A percentile compares a stretch with the other conserved stretches of the same genome.
phyloP scores from a whole-genome alignment of 2,329 filamentous ascomycete species.

The Ophiostoma perfectum region DNA sequence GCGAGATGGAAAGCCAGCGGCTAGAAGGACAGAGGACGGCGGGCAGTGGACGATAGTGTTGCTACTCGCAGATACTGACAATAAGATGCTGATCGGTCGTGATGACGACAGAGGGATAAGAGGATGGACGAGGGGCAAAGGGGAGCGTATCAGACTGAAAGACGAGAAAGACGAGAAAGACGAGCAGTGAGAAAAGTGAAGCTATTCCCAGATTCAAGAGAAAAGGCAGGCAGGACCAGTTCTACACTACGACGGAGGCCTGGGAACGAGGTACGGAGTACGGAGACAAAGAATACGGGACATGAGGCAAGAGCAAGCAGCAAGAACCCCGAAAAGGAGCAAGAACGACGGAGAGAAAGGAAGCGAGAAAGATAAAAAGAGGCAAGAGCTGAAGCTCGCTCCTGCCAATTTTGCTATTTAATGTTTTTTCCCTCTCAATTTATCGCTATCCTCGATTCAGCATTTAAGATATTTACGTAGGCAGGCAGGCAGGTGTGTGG shows the following conservation, averaged over 20 bases:
- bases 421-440: slow-evolving; percentile 2
- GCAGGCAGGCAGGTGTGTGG: slow-evolving; percentile 1
- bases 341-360: background rate
- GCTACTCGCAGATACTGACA: no score
- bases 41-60: background rate
- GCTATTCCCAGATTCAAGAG: slow-evolving; percentile 14
- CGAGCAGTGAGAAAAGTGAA: slow-evolving; percentile 9
- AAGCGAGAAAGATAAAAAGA: background rate
- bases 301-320: background rate
- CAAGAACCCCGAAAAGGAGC: background rate
- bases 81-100: background rate
- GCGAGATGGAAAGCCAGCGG: background rate
- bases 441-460: background rate
- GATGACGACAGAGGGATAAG: background rate
- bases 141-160: background rate
- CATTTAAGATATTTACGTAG: background rate
- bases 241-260: background rate
- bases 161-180: background rate
- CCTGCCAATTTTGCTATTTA: slow-evolving; percentile 13
- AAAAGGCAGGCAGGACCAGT: slow-evolving; percentile 3
- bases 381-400: slow-evolving; percentile 18
- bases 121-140: background rate
- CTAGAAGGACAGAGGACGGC: background rate
- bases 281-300: background rate
- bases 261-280: background rate